These are phyloP conservation scores for Elongisporangium anandrum DNA, from an alignment of 352 stramenopile species.

Conservation along the genomic window DNA sequence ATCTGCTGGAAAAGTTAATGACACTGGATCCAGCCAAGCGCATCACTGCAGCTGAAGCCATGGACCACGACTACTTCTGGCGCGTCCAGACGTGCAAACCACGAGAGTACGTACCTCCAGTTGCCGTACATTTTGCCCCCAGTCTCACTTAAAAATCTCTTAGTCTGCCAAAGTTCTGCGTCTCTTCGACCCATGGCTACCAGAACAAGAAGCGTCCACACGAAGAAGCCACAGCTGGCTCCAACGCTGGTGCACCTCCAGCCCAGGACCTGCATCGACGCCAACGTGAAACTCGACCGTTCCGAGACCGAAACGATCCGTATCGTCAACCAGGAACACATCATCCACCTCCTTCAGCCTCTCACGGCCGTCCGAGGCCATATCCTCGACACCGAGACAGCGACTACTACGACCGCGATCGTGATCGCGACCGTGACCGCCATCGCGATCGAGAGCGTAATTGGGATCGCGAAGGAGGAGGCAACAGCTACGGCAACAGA, in stretches of 20 bases:
- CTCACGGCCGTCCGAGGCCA: conserved; percentile 1
- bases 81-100: conserved; percentile 82
- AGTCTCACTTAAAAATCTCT: not conserved
- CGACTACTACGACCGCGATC: conserved; percentile 22
- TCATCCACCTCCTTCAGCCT: conserved; percentile 3
- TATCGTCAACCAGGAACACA: conserved; percentile 12
- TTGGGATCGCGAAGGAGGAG: conserved; percentile 9
- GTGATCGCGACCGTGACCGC: conserved; percentile 13
- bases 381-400: conserved; percentile 12
- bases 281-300: conserved; percentile 3
- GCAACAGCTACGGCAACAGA: not conserved
- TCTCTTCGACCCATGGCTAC: conserved; percentile 82
- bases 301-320: conserved; percentile 13
- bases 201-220: conserved; percentile 85
- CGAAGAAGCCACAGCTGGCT: conserved; percentile 56
- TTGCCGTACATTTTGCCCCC: not conserved
- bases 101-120: conserved; percentile 48
- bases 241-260: conserved; percentile 11
- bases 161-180: conserved; percentile 82
- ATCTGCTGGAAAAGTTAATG: conserved; percentile 93
- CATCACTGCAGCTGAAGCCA: conserved; percentile 92
- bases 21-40: conserved; percentile 93
- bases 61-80: conserved; percentile 98
- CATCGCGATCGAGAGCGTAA: conserved; percentile 13
- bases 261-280: conserved; percentile 15